Evolutionary conservation across 78 protist genomes (phyloP), one percentile per base, ranked within the genome.

Genomic region (Speleostelium caveatum): DNA sequence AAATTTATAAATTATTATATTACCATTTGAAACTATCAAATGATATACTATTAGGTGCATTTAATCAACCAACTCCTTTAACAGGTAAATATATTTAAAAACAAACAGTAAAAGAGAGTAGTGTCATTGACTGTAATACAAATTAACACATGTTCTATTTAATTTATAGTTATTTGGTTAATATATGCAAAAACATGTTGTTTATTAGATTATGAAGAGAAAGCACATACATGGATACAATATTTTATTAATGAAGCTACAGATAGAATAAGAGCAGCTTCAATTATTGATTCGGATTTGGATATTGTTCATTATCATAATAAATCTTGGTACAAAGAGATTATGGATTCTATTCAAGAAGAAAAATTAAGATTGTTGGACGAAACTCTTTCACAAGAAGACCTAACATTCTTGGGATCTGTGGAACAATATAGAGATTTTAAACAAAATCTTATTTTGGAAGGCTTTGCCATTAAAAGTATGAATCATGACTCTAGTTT

Each of bases 181-280:
- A 39, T 69, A 19, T 83, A 75, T 75, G 78, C 79, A 42, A 83
- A 83, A 71, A 69, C 91, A 56, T 83, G 91, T 71, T 41, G 78
- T 69, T 62, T 83, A 33, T 60, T 83, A 22, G 45, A 69, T 45
- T 45, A 58, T 33, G 91, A 83, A 42, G 91, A 83, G n/a, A 83
- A 69, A 35, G 78, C 91, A 26, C 79, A 83, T 39, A 69, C 33
- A 36, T 83, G 91, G 91, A 83, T 83, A 24, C 91, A 83, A 59
- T 59, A 68, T 35, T 83, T 38, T 60, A 83, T 83, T 16, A 83
- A 83, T 60, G 63, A 69, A 36, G 78, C 91, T 14, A 56, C 7
- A 2, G 73, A 83, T 83, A 67, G 91, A 60, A 53, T 83, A 17
- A 32, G 51, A 0, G 66, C 67, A 35, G 77, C 79, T 26, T 36